phyloP scores from a whole-genome alignment of 495 filamentous ascomycete genomes.

The Glutinoglossum americanum region DNA sequence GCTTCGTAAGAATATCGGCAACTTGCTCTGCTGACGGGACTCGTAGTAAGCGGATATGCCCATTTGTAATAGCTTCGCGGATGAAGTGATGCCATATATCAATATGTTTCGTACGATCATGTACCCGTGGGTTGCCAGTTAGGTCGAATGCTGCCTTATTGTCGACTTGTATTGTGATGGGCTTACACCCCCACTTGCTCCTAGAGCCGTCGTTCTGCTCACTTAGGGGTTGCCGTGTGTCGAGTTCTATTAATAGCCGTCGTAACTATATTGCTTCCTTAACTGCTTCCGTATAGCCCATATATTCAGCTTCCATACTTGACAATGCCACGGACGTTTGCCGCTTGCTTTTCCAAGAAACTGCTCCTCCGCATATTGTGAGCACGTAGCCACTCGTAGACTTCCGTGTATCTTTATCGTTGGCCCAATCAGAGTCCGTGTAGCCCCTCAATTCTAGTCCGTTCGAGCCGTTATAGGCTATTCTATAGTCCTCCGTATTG shows the following conservation, averaged over 20 bases:
- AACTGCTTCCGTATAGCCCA: background rate
- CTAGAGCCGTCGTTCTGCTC: background rate
- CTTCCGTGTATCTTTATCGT: background rate
- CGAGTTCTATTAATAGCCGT: background rate
- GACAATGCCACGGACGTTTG: background rate
- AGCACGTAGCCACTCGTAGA: constrained; percentile 1
- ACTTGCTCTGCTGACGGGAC: constrained; percentile 20
- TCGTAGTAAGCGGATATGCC: constrained; percentile 18
- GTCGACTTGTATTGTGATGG: constrained; percentile 2
- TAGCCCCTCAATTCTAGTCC: background rate
- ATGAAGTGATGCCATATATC: constrained; percentile 9
- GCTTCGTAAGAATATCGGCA: constrained; percentile 12
- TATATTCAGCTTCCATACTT: constrained; percentile 1
- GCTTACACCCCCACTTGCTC: background rate
- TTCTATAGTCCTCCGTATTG: background rate
- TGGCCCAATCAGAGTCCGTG: constrained; percentile 7
- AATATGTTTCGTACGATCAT: constrained; percentile 11
- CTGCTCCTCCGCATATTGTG: background rate
- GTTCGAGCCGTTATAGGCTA: background rate
- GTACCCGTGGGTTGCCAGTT: constrained; percentile 5
- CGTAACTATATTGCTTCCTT: constrained; percentile 3
- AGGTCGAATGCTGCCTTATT: constrained; percentile 8
- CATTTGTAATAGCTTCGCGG: constrained; percentile 19
- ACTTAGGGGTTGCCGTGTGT: background rate
- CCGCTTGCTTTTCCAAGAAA: constrained; percentile 2